A percentile compares a stretch with the other conserved stretches of the same genome.
Conservation (phyloP, 495 filamentous ascomycete genomes). For the Cairneyella variabilis region DNA sequence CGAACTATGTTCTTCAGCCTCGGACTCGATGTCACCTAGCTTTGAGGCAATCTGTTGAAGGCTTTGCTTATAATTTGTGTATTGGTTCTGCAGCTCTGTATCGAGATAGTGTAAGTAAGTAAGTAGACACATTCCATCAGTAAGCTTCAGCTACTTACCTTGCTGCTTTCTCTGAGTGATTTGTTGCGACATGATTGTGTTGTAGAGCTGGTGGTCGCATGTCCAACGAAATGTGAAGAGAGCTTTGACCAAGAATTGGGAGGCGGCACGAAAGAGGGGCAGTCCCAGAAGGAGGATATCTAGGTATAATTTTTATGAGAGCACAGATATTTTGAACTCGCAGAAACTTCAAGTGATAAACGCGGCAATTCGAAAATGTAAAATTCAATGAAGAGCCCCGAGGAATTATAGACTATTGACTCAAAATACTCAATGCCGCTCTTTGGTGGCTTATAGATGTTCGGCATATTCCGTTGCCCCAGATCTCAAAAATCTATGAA, state of each 20-base stretch:
- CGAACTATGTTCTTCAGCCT: conserved; percentile 96
- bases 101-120: conserved; percentile 6
- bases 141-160: conserved; percentile 50
- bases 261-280: not conserved
- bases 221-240: not conserved
- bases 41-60: conserved; percentile 92
- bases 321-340: too few relatives aligned
- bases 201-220: conserved; percentile 2
- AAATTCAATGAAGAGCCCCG: too few relatives aligned
- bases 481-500: too few relatives aligned
- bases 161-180: conserved; percentile 68
- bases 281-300: too few relatives aligned
- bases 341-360: too few relatives aligned
- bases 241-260: conserved; percentile 2
- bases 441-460: too few relatives aligned
- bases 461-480: not conserved
- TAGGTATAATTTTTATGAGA: too few relatives aligned
- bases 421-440: too few relatives aligned
- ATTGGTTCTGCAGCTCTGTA: conserved; percentile 87
- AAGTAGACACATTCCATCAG: not conserved
- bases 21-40: conserved; percentile 95
- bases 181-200: conserved; percentile 26
- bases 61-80: conserved; percentile 91
- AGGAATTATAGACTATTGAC: too few relatives aligned
- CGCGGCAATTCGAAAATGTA: too few relatives aligned